phyloP scores from a whole-genome alignment of 2,329 filamentous ascomycete species.

The Pseudogymnoascus destructans region DNA sequence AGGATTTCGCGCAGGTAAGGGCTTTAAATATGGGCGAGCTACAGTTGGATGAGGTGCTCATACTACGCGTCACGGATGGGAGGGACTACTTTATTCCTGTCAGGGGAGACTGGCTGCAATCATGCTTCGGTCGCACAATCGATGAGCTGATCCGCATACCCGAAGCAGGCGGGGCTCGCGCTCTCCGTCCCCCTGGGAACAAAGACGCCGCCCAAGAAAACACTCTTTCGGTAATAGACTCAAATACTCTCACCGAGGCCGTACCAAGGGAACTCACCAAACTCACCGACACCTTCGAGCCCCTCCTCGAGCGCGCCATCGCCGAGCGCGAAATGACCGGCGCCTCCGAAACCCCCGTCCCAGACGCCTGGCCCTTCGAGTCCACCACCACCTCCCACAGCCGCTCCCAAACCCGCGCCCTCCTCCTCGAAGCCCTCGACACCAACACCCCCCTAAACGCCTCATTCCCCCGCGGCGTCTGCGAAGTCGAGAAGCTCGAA shows the following conservation, averaged over 20 bases:
- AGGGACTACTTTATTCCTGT: slow-evolving; percentile 86
- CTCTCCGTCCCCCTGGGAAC: slow-evolving; percentile 26
- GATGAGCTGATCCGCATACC: slow-evolving; percentile 79
- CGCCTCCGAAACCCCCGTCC: slow-evolving; percentile 34
- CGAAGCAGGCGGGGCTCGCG: slow-evolving; percentile 62
- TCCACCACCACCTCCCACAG: slow-evolving; percentile 17
- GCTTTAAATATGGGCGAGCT: slow-evolving; percentile 56
- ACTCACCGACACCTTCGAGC: slow-evolving; percentile 66
- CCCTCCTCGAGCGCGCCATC: slow-evolving; percentile 40
- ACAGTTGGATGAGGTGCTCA: slow-evolving; percentile 70
- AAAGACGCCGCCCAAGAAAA: neutral
- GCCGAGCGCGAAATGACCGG: slow-evolving; percentile 52
- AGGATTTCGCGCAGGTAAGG: slow-evolving; percentile 48
- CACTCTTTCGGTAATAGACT: neutral
- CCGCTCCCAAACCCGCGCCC: slow-evolving; percentile 12
- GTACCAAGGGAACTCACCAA: slow-evolving; percentile 56
- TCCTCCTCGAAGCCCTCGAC: slow-evolving; percentile 57
- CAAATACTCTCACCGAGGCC: neutral
- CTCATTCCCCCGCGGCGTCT: slow-evolving; percentile 47
- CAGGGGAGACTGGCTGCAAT: slow-evolving; percentile 64
- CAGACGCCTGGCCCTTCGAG: slow-evolving; percentile 47
- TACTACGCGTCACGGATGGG: slow-evolving; percentile 71
- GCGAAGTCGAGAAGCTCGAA: slow-evolving; percentile 59
- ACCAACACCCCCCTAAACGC: slow-evolving; percentile 48
- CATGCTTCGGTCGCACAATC: slow-evolving; percentile 73